A percentile compares a stretch with the other conserved stretches of the same genome.
phyloP scores from a whole-genome alignment of 2,329 filamentous ascomycete species.

The Xylariaceae sp. region DNA sequence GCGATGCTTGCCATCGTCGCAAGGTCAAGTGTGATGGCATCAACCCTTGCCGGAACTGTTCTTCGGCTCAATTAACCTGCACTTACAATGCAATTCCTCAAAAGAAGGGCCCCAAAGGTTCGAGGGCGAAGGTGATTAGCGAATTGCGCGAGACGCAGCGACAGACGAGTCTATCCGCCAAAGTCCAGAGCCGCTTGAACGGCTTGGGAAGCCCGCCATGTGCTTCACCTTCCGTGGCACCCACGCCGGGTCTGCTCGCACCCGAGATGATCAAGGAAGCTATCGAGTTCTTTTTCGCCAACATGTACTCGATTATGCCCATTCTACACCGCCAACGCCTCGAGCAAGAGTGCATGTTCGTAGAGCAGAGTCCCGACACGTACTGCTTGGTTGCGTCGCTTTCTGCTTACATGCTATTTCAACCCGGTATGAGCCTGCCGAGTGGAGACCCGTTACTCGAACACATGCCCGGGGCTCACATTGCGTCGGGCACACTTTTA shows the following conservation, averaged over 20 bases:
- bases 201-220: slow-evolving; percentile 46
- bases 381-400: slow-evolving; percentile 62
- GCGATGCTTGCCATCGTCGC: slow-evolving; percentile 68
- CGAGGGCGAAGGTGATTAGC: slow-evolving; percentile 69
- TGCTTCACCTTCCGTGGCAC: slow-evolving; percentile 42
- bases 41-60: slow-evolving; percentile 67
- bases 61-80: slow-evolving; percentile 60
- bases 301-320: slow-evolving; percentile 60
- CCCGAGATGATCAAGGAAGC: slow-evolving; percentile 60
- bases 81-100: slow-evolving; percentile 71
- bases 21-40: slow-evolving; percentile 70
- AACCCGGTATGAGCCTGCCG: slow-evolving; percentile 61
- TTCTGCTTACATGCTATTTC: slow-evolving; percentile 63
- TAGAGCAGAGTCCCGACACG: slow-evolving; percentile 57
- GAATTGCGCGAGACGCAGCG: slow-evolving; percentile 65
- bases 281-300: slow-evolving; percentile 62
- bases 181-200: slow-evolving; percentile 56
- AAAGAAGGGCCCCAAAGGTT: slow-evolving; percentile 72
- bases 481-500: slow-evolving; percentile 60
- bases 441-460: slow-evolving; percentile 51
- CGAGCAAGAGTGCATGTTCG: slow-evolving; percentile 53
- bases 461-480: slow-evolving; percentile 52
- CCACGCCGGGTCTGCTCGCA: slow-evolving; percentile 56
- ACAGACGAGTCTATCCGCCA: slow-evolving; percentile 58
- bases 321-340: slow-evolving; percentile 55